Conservation (phyloP, 2,329 filamentous ascomycete genomes). For the Xylariales sp. region DNA sequence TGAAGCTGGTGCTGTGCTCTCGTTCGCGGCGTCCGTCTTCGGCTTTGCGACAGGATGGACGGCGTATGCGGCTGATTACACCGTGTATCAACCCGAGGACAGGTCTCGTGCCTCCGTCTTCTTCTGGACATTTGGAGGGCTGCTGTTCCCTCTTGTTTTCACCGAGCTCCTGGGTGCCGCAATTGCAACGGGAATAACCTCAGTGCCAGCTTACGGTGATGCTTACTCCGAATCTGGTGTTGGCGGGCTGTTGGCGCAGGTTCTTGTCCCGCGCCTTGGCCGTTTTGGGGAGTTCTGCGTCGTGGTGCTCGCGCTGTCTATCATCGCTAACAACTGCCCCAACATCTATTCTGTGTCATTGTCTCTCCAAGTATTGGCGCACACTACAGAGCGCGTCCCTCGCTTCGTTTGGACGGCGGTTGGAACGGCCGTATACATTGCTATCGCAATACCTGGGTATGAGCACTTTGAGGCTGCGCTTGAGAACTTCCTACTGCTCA, state of each 20-base stretch:
- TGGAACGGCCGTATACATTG: conserved; percentile 72
- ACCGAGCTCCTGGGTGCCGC: conserved; percentile 79
- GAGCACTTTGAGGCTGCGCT: conserved; percentile 71
- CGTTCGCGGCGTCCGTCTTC: conserved; percentile 74
- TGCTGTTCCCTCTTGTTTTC: conserved; percentile 78
- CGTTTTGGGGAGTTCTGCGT: conserved; percentile 79
- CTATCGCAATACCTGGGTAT: conserved; percentile 77
- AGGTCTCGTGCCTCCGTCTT: conserved; percentile 73
- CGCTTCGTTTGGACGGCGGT: conserved; percentile 75
- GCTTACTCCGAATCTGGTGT: conserved; percentile 69
- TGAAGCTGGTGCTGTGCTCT: conserved; percentile 72
- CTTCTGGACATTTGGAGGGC: conserved; percentile 73
- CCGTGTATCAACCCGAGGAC: conserved; percentile 77
- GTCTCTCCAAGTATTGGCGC: conserved; percentile 46
- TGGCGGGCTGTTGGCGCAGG: conserved; percentile 74
- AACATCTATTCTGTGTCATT: conserved; percentile 73
- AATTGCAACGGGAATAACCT: conserved; percentile 71
- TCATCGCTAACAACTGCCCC: conserved; percentile 77
- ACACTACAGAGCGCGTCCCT: conserved; percentile 60
- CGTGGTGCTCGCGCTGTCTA: conserved; percentile 72
- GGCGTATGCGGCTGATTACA: conserved; percentile 80
- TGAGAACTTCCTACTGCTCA: conserved; percentile 76
- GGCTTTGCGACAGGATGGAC: conserved; percentile 80
- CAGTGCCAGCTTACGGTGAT: conserved; percentile 62
- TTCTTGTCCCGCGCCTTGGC: conserved; percentile 72